A percentile compares a stretch with the other conserved stretches of the same genome.
Conservation (phyloP, 768 basidiomycete species). For the Chlorophyllum brunneum region DNA sequence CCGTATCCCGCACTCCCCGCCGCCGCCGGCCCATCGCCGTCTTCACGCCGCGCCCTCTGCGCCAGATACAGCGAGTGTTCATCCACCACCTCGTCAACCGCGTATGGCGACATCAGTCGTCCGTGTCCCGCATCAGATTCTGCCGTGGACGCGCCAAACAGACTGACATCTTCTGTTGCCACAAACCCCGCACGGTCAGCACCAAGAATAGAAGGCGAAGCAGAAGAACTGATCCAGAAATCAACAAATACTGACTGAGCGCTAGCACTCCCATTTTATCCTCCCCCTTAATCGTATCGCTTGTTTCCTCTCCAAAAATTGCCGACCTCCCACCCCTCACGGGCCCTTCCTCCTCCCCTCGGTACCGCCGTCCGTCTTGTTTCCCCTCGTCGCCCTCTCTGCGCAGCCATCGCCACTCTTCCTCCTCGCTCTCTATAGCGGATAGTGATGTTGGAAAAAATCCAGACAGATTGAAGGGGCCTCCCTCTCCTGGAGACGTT, state of each 20-base stretch:
- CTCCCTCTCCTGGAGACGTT: conserved; percentile 16
- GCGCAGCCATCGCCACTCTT: conserved; percentile 39
- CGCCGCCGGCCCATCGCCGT: conserved; percentile 1
- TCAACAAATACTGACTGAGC: conserved; percentile 31
- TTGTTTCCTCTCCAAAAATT: conserved; percentile 23
- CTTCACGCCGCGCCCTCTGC: conserved; percentile 25
- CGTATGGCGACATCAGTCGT: conserved; percentile 31
- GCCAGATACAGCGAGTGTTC: conserved; percentile 32
- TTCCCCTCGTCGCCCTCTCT: conserved; percentile 21
- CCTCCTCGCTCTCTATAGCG: conserved; percentile 20
- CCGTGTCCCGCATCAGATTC: conserved; percentile 8
- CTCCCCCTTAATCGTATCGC: conserved; percentile 35
- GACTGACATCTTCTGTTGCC: conserved; percentile 14
- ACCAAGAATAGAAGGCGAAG: conserved; percentile 12
- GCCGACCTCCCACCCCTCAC: conserved; percentile 8
- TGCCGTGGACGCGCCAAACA: conserved; percentile 5
- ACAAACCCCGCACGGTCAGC: conserved; percentile 5
- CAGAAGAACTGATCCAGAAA: neutral
- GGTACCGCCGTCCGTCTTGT: conserved; percentile 14
- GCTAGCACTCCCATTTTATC: conserved; percentile 49
- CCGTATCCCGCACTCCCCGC: conserved; percentile 5
- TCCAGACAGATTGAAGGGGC: conserved; percentile 42
- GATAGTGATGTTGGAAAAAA: conserved; percentile 40
- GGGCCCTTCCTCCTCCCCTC: conserved; percentile 14
- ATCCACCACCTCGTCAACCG: conserved; percentile 31